These are phyloP conservation scores for Globisporangium nagaii DNA, from an alignment of 352 stramenopile genomes.

Conservation along the genomic window DNA sequence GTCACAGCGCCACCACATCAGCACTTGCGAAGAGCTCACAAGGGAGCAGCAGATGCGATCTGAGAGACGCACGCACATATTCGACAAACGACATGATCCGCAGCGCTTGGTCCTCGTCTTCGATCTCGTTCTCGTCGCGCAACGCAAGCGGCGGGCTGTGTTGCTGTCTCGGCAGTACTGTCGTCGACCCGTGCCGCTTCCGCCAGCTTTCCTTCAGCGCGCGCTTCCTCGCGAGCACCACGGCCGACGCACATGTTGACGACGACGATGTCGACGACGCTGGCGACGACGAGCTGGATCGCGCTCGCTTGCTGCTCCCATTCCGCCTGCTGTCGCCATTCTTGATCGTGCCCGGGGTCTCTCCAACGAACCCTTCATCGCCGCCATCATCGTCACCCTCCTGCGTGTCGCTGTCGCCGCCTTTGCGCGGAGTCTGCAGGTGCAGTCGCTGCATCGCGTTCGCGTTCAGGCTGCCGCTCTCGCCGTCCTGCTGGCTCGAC, in stretches of 20 bases:
- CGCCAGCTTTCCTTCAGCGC: conserved; percentile 5
- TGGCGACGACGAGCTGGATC: conserved; percentile 1
- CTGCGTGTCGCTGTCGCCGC: too few species aligned
- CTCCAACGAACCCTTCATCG: not conserved
- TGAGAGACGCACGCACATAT: conserved; percentile 12
- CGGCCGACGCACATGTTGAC: conserved; percentile 5
- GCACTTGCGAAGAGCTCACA: too few species aligned
- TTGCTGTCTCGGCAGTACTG: not conserved
- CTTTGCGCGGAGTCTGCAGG: conserved; percentile 8
- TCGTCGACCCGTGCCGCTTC: not conserved
- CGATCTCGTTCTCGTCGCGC: conserved; percentile 2
- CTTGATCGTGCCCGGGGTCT: conserved; percentile 3
- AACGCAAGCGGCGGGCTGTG: not conserved
- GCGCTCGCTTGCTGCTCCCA: not conserved
- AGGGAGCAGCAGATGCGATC: too few species aligned
- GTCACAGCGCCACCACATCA: too few species aligned
- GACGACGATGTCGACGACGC: conserved; percentile 5
- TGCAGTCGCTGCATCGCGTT: conserved; percentile 13
- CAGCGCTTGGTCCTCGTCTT: conserved; percentile 3
- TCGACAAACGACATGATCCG: conserved; percentile 13
- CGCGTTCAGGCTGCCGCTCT: not conserved
- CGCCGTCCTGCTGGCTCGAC: not conserved
- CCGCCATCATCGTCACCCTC: not conserved
- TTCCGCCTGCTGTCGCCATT: not conserved
- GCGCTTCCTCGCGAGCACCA: conserved; percentile 10